Base-by-base conservation (phyloP, 129 eudicot species). In the Calendula officinalis region DNA sequence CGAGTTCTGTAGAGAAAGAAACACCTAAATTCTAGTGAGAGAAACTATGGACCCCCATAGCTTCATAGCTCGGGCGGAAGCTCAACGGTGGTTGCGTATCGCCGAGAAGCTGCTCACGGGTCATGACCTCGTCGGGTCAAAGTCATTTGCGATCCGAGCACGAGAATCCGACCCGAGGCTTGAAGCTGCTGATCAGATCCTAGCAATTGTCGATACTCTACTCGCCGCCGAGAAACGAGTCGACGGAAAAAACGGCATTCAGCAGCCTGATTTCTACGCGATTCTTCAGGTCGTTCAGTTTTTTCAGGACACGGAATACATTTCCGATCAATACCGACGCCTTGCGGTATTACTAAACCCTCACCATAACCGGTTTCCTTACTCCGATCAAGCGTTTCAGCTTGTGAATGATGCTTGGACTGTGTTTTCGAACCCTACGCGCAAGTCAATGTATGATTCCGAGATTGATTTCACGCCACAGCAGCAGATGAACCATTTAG, bases 131-230 rank as follows among this genome's bases (percentile, higher is more conserved):
- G 70, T 83, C 27, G 96, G 96, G 0, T 81, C 95, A 82, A 88
- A 83, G 64, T 78, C 95, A 40, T 92, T 88, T 44, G 98, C 98
- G 36, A 81, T 80, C 75, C 88, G 98, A 11, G 98, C 96, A 6
- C 75, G 95, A 6, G 98, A 92, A 7, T 68, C 96, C 49, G 96
- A 92, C 91, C 98, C 98, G 2, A 75, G 78, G 6, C 84, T 85
- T 47, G 74, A 69, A 38, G 77, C 72, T n/a, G 84, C 96, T 10
- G 91, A 92, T 56, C 98, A 82, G 74, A 92, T 92, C 76, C 79
- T 92, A n/a, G 89, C 98, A 36, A 76, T 92, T 9, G 85, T 65
- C 8, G 98, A 92, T 62, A 92, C 98, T 0, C 85, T 92, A 12
- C 37, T 92, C 50, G 96, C 95, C 37, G 86, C 82, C 0, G 95